Base-by-base conservation (phyloP, 257 asterid species). In the Fraxinus pennsylvanica region DNA sequence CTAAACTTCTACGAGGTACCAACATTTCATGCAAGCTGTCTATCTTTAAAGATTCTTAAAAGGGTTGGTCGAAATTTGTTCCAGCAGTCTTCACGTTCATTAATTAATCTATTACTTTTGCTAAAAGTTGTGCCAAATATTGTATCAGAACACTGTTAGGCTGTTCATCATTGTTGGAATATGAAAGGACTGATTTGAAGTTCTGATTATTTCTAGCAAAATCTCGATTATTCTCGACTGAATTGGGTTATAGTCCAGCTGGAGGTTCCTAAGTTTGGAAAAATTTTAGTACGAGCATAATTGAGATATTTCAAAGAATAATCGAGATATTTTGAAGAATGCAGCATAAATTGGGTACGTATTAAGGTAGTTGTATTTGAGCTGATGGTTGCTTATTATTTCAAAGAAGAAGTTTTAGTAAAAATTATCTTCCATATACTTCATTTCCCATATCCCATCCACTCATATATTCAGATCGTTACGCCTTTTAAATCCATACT, bases 21-120 rank as follows among this genome's bases (percentile, higher is more conserved):
- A 68, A 72, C 80, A 76, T 65, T 84, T 83, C 84, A 43, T 83
- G 85, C 88, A 80, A 85, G 88, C 83, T 85, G 88, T 82, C 85
- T 80, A 75, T 54, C 85, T 80, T 85, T 82, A 67, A 77, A 81
- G 85, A 82, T 82, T 82, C 86, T 76, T 80, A 21, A 47, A 45
- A 80, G 33, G 81, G 39, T 70, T 19, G 57, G 82, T 77, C 80
- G 63, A 54, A 77, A 77, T 74, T 80, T 80, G 84, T 83, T 68
- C 79, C 41, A 75, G 83, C 76, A 79, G 81, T 81, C 81, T 68
- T 73, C 76, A 32, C 33, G 36, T 4, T 6, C 78, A 2, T 80
- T 73, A 68, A 80, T 4, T 76, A 17, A 82, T 66, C 73, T 35
- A 15, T 68, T 29, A 25, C 47, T 41, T 52, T 52, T 25, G 38